These are phyloP conservation scores for Ustilago esculenta DNA, from an alignment of 1,284 basidiomycete species.

Conservation along the genomic window DNA sequence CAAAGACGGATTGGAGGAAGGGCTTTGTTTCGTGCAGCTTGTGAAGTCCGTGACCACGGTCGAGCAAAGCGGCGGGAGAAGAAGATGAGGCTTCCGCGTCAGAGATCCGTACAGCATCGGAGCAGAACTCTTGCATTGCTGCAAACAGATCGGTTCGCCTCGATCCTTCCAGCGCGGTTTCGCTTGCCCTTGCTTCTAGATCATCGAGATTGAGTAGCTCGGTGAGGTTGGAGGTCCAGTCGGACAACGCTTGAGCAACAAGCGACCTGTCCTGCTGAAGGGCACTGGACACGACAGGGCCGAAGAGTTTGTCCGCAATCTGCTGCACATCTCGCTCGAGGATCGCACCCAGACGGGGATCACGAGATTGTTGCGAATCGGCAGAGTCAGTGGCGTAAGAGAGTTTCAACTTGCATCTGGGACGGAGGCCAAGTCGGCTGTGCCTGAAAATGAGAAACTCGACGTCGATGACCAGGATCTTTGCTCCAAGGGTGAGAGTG, in stretches of 20 bases:
- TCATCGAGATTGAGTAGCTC: conserved; percentile 29
- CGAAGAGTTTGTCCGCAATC: conserved; percentile 37
- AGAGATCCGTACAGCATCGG: conserved; percentile 6
- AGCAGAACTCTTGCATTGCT: conserved; percentile 34
- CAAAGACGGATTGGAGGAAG: conserved; percentile 32
- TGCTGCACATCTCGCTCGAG: conserved; percentile 32
- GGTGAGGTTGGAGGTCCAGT: conserved; percentile 33
- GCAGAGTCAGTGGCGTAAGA: conserved; percentile 45
- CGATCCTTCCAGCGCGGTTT: conserved; percentile 6
- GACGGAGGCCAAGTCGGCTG: background rate
- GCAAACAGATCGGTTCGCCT: conserved; percentile 29
- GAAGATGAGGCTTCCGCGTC: conserved; percentile 24
- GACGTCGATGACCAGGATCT: conserved; percentile 51
- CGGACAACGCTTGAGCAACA: conserved; percentile 15
- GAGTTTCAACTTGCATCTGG: conserved; percentile 36
- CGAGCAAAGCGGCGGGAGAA: conserved; percentile 7
- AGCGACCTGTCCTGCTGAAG: conserved; percentile 13
- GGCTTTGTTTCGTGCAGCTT: conserved; percentile 20
- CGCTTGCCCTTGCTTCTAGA: conserved; percentile 28
- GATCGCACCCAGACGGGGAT: conserved; percentile 27
- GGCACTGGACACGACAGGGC: background rate
- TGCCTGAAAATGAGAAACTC: conserved; percentile 19
- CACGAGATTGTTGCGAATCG: conserved; percentile 18
- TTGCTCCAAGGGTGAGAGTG: conserved; percentile 41
- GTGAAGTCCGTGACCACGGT: conserved; percentile 36